These are phyloP conservation scores for Bisporella sp. DNA, from an alignment of 2,329 filamentous ascomycete species.

Conservation along the genomic window DNA sequence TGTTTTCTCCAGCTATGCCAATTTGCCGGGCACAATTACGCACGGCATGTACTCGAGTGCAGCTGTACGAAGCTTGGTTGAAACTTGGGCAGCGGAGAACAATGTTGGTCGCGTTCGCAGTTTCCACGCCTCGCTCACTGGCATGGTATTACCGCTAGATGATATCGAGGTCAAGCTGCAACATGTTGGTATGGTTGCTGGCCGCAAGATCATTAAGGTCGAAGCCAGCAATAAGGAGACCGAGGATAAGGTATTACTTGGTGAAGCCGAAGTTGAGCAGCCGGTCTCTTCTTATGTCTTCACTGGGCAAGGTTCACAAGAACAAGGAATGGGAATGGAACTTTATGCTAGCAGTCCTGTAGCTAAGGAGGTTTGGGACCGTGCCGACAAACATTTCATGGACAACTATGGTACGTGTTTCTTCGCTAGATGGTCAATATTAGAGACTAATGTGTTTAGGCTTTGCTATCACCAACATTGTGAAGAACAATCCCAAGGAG, in stretches of 20 bases:
- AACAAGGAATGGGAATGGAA: conserved; percentile 99
- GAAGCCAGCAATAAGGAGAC: conserved; percentile 93
- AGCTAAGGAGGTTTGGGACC: conserved; percentile 95
- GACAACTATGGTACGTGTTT: conserved; percentile 82
- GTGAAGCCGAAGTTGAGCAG: conserved; percentile 96
- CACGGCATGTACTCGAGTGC: conserved; percentile 99
- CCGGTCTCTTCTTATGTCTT: conserved; percentile 96
- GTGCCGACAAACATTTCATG: conserved; percentile 94
- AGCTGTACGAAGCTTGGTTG: conserved; percentile 88
- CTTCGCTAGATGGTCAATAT: conserved; percentile 2
- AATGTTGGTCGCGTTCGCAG: conserved; percentile 94
- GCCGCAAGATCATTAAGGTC: conserved; percentile 98
- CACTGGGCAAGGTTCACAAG: conserved; percentile 95
- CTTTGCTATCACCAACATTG: conserved; percentile 97
- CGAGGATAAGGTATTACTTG: conserved; percentile 91
- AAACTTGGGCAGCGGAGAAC: conserved; percentile 99
- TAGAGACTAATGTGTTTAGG: conserved; percentile 39
- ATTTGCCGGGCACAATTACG: conserved; percentile 92
- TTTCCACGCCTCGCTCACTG: conserved; percentile 94
- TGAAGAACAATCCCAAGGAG: conserved; percentile 99
- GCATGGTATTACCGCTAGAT: conserved; percentile 97
- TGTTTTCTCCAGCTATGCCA: conserved; percentile 93
- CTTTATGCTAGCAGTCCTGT: conserved; percentile 90
- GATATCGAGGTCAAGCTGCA: conserved; percentile 91
- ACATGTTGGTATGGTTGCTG: conserved; percentile 95